Percentiles rank a stretch among this genome's conserved stretches.
These are phyloP conservation scores for Mycosarcoma mackinlayi DNA, from an alignment of 1,284 basidiomycete genomes.

Conservation along the genomic window DNA sequence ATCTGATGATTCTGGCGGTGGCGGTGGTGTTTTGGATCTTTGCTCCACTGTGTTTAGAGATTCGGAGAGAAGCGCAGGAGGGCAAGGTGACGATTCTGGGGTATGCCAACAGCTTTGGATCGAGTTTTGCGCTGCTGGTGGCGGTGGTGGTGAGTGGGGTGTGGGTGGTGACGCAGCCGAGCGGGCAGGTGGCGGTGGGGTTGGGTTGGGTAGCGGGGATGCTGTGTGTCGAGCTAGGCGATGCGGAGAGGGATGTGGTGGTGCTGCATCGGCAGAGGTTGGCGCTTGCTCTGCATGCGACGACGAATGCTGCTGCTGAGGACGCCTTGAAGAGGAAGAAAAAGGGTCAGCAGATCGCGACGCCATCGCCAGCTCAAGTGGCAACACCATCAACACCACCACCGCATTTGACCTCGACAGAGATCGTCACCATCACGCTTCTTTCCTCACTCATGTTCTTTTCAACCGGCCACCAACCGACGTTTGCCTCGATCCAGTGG, in stretches of 20 bases:
- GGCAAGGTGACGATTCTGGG: slow-evolving; percentile 77
- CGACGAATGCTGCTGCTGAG: too few species aligned
- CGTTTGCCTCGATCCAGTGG: slow-evolving; percentile 92
- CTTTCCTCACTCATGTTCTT: slow-evolving; percentile 76
- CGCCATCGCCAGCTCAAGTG: neutral
- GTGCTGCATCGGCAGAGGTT: slow-evolving; percentile 28
- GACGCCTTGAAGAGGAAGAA: too few species aligned
- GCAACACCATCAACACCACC: neutral
- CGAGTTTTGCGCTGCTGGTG: slow-evolving; percentile 85
- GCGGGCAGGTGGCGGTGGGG: slow-evolving; percentile 81
- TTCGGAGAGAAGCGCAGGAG: slow-evolving; percentile 39
- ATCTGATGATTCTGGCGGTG: slow-evolving; percentile 35
- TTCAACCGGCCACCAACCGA: slow-evolving; percentile 90
- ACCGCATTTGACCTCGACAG: slow-evolving; percentile 26
- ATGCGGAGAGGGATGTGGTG: slow-evolving; percentile 53
- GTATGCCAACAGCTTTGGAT: slow-evolving; percentile 89
- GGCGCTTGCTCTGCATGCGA: too few species aligned
- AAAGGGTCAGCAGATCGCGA: neutral
- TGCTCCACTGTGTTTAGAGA: slow-evolving; percentile 62
- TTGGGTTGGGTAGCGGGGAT: slow-evolving; percentile 73
- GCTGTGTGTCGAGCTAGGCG: slow-evolving; percentile 54
- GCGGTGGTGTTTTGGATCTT: slow-evolving; percentile 57
- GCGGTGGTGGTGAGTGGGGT: slow-evolving; percentile 75
- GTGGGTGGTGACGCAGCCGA: slow-evolving; percentile 80
- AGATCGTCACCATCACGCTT: slow-evolving; percentile 44